These are phyloP conservation scores for Boechera divaricarpa DNA, from an alignment of 345 rosid species.

Conservation along the genomic window DNA sequence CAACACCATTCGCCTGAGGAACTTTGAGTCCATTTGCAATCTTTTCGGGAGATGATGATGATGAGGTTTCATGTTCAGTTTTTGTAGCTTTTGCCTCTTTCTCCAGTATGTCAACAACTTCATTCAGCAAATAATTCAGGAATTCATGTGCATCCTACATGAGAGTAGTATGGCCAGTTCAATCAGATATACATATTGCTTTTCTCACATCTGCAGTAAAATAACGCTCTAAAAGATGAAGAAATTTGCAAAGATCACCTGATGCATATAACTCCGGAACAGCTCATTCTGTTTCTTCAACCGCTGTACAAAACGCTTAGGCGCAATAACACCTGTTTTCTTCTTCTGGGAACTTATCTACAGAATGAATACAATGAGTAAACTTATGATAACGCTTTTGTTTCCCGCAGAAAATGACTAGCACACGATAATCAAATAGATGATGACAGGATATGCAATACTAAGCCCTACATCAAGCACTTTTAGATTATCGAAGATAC, in stretches of 20 bases:
- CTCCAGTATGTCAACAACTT: slow-evolving; percentile 97
- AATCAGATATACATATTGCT: not conserved
- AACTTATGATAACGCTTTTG: not conserved
- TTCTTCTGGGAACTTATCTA: slow-evolving; percentile 99
- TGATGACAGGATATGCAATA: slow-evolving; percentile 2
- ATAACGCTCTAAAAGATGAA: not conserved
- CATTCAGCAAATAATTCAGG: slow-evolving; percentile 94
- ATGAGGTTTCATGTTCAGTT: slow-evolving; percentile 63
- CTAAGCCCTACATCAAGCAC: not conserved
- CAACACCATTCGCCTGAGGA: slow-evolving; percentile 73
- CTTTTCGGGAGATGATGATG: slow-evolving; percentile 78
- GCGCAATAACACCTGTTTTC: slow-evolving; percentile 99
- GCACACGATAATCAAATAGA: not conserved
- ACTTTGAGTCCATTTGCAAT: slow-evolving; percentile 70
- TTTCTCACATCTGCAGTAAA: not conserved
- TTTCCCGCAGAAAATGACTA: not conserved
- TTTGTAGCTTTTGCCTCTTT: slow-evolving; percentile 89
- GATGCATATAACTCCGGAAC: slow-evolving; percentile 99
- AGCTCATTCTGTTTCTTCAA: slow-evolving; percentile 99
- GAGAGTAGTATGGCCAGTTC: slow-evolving; percentile 15
- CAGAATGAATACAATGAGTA: not conserved
- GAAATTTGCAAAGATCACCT: slow-evolving; percentile 53
- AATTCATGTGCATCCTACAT: slow-evolving; percentile 98
- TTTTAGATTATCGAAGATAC: not conserved
- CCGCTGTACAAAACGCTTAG: slow-evolving; percentile 96